These are phyloP conservation scores for Zoysia japonica DNA, from an alignment of 176 grass and related monocot genomes.

Conservation along the genomic window DNA sequence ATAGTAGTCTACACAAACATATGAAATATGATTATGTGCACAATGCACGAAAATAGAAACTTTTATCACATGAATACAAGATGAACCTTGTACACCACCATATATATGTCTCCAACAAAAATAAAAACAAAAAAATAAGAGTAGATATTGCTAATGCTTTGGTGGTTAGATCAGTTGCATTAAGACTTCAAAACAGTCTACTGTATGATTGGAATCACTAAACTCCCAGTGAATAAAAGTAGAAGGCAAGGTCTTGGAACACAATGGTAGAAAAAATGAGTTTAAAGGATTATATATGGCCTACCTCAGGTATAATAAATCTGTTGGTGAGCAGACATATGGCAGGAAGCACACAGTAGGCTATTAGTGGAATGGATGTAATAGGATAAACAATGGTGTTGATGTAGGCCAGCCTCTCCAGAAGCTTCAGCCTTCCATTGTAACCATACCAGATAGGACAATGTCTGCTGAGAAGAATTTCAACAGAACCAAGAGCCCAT, in stretches of 20 bases:
- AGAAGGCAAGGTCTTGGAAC: not conserved
- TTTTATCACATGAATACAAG: not conserved
- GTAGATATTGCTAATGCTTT: not conserved
- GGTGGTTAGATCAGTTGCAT: not conserved
- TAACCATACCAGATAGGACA: constrained; percentile 98
- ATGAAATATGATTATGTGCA: not conserved
- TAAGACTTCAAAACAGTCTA: too few relatives aligned
- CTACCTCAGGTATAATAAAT: constrained; percentile 88
- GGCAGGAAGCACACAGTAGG: constrained; percentile 84
- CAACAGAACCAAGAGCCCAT: constrained; percentile 87
- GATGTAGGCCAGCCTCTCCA: constrained; percentile 89
- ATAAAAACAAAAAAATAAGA: not conserved
- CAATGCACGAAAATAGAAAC: not conserved
- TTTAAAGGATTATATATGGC: constrained; percentile 17
- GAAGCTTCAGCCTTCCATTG: constrained; percentile 68
- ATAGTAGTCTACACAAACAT: not conserved
- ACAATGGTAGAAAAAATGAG: not conserved
- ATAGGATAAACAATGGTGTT: constrained; percentile 91
- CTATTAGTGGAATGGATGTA: constrained; percentile 78
- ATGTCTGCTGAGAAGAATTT: constrained; percentile 84
- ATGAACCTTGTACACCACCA: not conserved
- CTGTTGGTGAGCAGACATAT: constrained; percentile 85
- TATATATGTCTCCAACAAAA: not conserved
- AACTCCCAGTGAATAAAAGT: not conserved
- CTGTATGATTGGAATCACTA: not conserved